Base-by-base conservation (phyloP, 2,329 filamentous ascomycete genomes). In the Fusarium avenaceum region DNA sequence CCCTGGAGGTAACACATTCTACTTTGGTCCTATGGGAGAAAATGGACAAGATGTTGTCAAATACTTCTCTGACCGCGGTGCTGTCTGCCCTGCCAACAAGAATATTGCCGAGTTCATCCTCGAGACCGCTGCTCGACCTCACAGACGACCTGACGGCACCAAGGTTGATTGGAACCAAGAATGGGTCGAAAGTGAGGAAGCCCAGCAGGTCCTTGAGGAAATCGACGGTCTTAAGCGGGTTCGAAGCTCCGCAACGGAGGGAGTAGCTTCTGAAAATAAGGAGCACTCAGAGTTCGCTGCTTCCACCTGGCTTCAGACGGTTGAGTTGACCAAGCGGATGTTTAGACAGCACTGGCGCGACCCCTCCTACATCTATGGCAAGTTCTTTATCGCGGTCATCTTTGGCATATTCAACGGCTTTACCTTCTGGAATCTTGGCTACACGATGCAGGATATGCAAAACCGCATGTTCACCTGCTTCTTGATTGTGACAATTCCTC, bases 321-420 rank as follows among this genome's bases (percentile, higher is more conserved):
- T 81, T 6, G 84, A 89, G 74, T 83, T 94, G 20, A 92, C 89
- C 5, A 89, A 89, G 76, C 86, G 92, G 22, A 85, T 90, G 49
- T 93, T 93, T 77, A 81, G 82, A 6, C 87, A 92, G 70, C 90
- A 93, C 80, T 94, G 91, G 91, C 86, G 92, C 15, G 89, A 92
- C 65, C 89, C 91, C 0, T 89, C 87, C 1, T 95, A 94, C 76
- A 82, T 93, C 56, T 94, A 93, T 77, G 89, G 90, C 61, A 93
- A 93, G 75, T 80, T 95, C 26, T 94, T 93, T 77, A 85, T 89
- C 33, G 84, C 88, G 6, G 86, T 92, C 59, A 85, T 93, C 63
- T 83, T 92, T 44, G 91, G 90, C 17, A 88, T 93, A 76, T 92
- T 94, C 83, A 93, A 92, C 79, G 90, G 90, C 22, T 93, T 93